phyloP scores from a whole-genome alignment of 1,139 yeast species.

The Sugiyamaella novakii region DNA sequence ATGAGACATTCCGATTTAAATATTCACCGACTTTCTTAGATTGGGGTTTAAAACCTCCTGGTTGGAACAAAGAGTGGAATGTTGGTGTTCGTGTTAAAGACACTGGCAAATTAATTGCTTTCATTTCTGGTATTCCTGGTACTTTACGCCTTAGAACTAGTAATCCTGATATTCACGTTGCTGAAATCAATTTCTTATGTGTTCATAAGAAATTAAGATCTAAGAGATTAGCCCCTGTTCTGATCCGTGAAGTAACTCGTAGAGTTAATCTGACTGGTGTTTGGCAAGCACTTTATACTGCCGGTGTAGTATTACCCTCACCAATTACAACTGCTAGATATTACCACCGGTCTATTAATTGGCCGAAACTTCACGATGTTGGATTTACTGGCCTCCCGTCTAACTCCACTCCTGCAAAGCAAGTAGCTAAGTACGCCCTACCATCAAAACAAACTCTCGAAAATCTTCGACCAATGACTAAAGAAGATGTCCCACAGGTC shows the following conservation, averaged over 20 bases:
- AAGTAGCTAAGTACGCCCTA: conserved; percentile 77
- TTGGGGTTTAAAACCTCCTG: conserved; percentile 96
- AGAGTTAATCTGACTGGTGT: conserved; percentile 80
- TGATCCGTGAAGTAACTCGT: conserved; percentile 92
- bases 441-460: conserved; percentile 57
- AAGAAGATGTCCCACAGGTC: conserved; percentile 66
- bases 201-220: conserved; percentile 91
- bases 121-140: conserved; percentile 88
- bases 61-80: conserved; percentile 87
- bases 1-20: conserved; percentile 87
- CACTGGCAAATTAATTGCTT: conserved; percentile 80
- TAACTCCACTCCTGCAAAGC: conserved; percentile 73
- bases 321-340: conserved; percentile 92
- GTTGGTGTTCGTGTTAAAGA: conserved; percentile 87
- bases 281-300: conserved; percentile 97
- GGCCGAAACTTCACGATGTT: conserved; percentile 86
- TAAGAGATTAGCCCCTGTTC: conserved; percentile 91
- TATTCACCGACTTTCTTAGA: conserved; percentile 80
- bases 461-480: conserved; percentile 67
- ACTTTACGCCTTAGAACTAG: conserved; percentile 60
- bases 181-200: conserved; percentile 91
- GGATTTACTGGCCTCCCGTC: conserved; percentile 80
- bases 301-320: conserved; percentile 86
- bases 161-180: conserved; percentile 57
- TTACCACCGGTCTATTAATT: conserved; percentile 90